A percentile compares a stretch with the other conserved stretches of the same genome.
Evolutionary conservation across 2,329 filamentous ascomycete species (phyloP).

Genomic region (Laburnicola sp.): DNA sequence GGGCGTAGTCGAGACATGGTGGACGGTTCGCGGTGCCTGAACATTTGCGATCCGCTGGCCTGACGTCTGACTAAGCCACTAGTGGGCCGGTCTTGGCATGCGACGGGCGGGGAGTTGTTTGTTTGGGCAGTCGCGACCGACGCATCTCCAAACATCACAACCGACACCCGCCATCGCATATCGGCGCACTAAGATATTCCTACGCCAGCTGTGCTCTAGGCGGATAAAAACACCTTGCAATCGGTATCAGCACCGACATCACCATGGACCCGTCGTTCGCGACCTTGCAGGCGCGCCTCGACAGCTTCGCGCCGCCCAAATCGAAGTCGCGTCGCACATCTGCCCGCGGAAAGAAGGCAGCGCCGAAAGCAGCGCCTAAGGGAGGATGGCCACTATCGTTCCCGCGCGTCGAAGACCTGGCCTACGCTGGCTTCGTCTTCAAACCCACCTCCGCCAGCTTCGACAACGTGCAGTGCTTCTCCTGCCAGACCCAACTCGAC

Average conservation of each 20-base stretch:
- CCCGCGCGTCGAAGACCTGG: conserved; percentile 72
- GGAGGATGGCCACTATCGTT: conserved; percentile 75
- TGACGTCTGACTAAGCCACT: conserved; percentile 6
- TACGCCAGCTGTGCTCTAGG: too few relatives aligned
- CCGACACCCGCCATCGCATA: neutral
- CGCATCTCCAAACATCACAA: neutral
- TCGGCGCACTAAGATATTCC: too few relatives aligned
- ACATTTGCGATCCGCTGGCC: conserved; percentile 16
- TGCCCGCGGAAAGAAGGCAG: conserved; percentile 59
- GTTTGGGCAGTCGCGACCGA: conserved; percentile 10
- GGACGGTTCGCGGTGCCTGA: conserved; percentile 25
- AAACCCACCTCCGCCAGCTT: conserved; percentile 72
- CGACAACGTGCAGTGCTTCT: conserved; percentile 89
- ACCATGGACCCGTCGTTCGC: conserved; percentile 50
- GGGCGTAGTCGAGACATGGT: conserved; percentile 40
- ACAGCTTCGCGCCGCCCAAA: conserved; percentile 72
- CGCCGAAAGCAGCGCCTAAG: conserved; percentile 31
- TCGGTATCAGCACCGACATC: conserved; percentile 1
- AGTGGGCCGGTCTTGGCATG: neutral
- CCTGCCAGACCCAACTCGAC: conserved; percentile 80
- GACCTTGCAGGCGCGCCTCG: conserved; percentile 75
- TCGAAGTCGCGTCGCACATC: conserved; percentile 71
- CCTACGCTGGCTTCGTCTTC: conserved; percentile 89
- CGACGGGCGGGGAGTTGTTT: conserved; percentile 8
- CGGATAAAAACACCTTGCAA: neutral